Conservation (phyloP, 495 filamentous ascomycete genomes). For the Daldinia loculata region DNA sequence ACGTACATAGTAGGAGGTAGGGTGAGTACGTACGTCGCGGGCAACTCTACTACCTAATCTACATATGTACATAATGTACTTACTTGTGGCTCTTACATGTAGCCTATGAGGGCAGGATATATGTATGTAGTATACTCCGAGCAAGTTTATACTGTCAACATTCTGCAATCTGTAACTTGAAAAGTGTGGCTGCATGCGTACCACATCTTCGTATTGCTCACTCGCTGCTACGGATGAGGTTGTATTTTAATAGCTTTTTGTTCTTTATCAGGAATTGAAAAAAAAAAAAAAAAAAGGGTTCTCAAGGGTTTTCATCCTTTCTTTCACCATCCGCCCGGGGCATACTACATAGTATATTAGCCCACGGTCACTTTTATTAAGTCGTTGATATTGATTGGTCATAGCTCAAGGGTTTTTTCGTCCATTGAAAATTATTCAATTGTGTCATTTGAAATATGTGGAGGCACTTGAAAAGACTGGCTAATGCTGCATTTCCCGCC, state of each 20-base stretch:
- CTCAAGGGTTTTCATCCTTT: slow-evolving; percentile 10
- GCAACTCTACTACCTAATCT: not conserved
- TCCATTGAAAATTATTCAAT: slow-evolving; percentile 34
- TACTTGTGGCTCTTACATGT: not conserved
- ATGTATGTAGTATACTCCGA: slow-evolving; percentile 6
- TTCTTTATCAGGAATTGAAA: slow-evolving; percentile 10
- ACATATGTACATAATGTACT: slow-evolving; percentile 6
- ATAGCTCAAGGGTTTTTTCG: slow-evolving; percentile 23
- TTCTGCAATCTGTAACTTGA: slow-evolving; percentile 9
- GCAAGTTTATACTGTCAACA: not conserved
- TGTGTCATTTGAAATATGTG: slow-evolving; percentile 35
- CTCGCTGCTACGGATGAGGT: slow-evolving; percentile 15
- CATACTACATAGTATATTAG: slow-evolving; percentile 20
- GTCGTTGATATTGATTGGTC: slow-evolving; percentile 34
- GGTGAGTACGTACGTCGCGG: not conserved
- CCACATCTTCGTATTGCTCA: not conserved
- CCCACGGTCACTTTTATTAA: slow-evolving; percentile 17
- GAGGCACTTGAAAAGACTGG: slow-evolving; percentile 16
- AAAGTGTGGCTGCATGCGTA: slow-evolving; percentile 34
- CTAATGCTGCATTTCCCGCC: slow-evolving; percentile 33
- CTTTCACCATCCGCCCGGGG: slow-evolving; percentile 6
- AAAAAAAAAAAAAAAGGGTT: not conserved
- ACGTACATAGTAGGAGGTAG: no score
- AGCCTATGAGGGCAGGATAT: not conserved
- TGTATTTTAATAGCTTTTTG: not conserved